Evolutionary conservation across 768 basidiomycete species (phyloP), one percentile per base, ranked within the genome.

Genomic region (Leucosporidium scottii): DNA sequence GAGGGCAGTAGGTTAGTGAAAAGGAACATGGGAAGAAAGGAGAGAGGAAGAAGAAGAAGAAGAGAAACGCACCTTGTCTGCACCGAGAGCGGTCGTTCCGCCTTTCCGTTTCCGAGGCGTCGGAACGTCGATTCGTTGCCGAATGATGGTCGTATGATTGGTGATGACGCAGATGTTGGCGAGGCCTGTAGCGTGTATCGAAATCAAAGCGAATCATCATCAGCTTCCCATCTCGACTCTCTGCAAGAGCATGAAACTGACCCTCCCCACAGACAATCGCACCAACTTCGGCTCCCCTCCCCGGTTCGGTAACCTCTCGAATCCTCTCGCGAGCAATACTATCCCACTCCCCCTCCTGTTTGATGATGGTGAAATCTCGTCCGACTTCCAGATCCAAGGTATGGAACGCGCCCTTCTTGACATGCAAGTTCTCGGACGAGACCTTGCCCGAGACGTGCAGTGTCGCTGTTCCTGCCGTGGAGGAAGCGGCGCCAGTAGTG

Each of bases 201-300:
- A 36, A 12, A 59, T 27, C 49, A 21, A 49, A 18, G 6, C 18
- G 6, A 6, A 4, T 50, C 49, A 4, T 6, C 49, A 50, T 20
- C 49, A 7, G 17, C n/a, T 50, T 17, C 49, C 18, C 18, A 21
- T 36, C 56, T 17, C n/a, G n/a, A n/a, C n/a, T n/a, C n/a, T n/a
- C n/a, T n/a, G n/a, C n/a, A n/a, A n/a, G n/a, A n/a, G n/a, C n/a
- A 23, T 5, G 21, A 1, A 0, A 67, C 78, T 66, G 59, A 84
- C 84, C 96, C 82, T 99, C 96, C 44, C 96, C 94, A 72, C 90
- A 91, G 6, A 99, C 91, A 28, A 99, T 83, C 0, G 96, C 96
- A 20, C 90, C 96, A 6, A 99, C 88, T 75, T 99, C 96, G 7
- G 96, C 96, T 0, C 96, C 94, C 73, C 88, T 82, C 30, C 94